Evolutionary conservation across 1,284 basidiomycete species (phyloP), one percentile per base, ranked within the genome.

Genomic region (Fereydounia khargensis): DNA sequence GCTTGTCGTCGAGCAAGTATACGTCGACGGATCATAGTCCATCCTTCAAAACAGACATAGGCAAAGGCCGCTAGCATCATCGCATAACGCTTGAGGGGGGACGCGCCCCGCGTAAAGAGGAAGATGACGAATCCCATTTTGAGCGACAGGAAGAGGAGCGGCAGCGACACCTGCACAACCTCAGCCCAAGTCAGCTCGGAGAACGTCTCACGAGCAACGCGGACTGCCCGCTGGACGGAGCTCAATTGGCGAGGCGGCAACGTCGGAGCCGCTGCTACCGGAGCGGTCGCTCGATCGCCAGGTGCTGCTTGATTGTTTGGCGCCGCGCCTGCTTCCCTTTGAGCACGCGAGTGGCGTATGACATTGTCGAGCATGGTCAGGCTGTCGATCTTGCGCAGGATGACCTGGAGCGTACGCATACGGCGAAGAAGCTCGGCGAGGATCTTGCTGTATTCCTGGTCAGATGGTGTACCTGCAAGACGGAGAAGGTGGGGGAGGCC

Each of bases 111-210:
- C 21, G 59, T 39, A 48, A 68, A 42, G 21, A 68, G 43, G 19
- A 55, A 61, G 10, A 68, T 45, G 23, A 68, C 36, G 20, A 68
- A 52, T 17, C 52, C 47, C 11, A 68, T 41, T 19, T 67, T 67
- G 33, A 68, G 42, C 4, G 47, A 37, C 4, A 68, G 42, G 22
- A 68, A 61, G 10, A 57, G 42, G 38, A 66, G 42, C 2, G 64
- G 63, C 21, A 65, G 17, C 22, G 45, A 22, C 11, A 67, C 47
- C 6, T 42, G 43, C 1, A 35, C 28, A 9, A 47, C 39, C 31
- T 62, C 59, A 11, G 50, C 38, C 3, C 48, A 35, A 4, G 55
- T 59, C 22, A 58, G 35, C 22, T 9, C 57, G 35, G 3, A 42
- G 6, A 14, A 11, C 35, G 5, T 30, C 38, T 8, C 16, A 5